Conservation (phyloP, 306 rosid species). For the Dryas octopetala region DNA sequence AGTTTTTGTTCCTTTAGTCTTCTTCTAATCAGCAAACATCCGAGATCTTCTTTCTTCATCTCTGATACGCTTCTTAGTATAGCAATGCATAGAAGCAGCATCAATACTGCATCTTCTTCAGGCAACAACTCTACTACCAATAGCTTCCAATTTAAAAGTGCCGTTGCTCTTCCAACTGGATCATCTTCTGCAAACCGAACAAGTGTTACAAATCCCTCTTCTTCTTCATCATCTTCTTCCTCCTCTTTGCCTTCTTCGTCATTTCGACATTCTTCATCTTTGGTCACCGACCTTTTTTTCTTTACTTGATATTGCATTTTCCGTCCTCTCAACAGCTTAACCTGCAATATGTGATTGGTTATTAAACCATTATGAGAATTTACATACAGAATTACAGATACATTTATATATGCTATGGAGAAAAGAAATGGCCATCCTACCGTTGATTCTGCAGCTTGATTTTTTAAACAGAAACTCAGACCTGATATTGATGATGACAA, state of each 20-base stretch:
- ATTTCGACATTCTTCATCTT: slow-evolving; percentile 18
- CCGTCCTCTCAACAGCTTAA: slow-evolving; percentile 72
- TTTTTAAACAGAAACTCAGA: slow-evolving; percentile 58
- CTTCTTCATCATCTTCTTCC: slow-evolving; percentile 53
- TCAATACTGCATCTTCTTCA: slow-evolving; percentile 73
- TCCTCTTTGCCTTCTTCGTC: slow-evolving; percentile 27
- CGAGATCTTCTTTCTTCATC: slow-evolving; percentile 70
- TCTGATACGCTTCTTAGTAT: slow-evolving; percentile 76
- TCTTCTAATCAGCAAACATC: slow-evolving; percentile 69
- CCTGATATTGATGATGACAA: slow-evolving; percentile 49
- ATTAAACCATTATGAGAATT: slow-evolving; percentile 6
- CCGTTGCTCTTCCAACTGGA: slow-evolving; percentile 74
- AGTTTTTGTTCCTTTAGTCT: slow-evolving; percentile 61
- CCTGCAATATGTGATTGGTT: slow-evolving; percentile 42
- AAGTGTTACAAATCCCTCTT: slow-evolving; percentile 62
- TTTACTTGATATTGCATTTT: slow-evolving; percentile 61
- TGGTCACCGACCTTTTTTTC: slow-evolving; percentile 31
- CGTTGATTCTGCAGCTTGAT: slow-evolving; percentile 52
- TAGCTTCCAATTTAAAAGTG: slow-evolving; percentile 82
- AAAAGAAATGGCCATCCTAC: slow-evolving; percentile 35
- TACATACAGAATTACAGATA: not conserved
- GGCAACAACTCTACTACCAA: slow-evolving; percentile 69
- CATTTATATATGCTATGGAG: not conserved
- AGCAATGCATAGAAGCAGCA: slow-evolving; percentile 73
- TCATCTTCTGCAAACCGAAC: slow-evolving; percentile 70